Evolutionary conservation across 352 stramenopile genomes (phyloP).

Genomic region (Saprolegnia parasitica): DNA sequence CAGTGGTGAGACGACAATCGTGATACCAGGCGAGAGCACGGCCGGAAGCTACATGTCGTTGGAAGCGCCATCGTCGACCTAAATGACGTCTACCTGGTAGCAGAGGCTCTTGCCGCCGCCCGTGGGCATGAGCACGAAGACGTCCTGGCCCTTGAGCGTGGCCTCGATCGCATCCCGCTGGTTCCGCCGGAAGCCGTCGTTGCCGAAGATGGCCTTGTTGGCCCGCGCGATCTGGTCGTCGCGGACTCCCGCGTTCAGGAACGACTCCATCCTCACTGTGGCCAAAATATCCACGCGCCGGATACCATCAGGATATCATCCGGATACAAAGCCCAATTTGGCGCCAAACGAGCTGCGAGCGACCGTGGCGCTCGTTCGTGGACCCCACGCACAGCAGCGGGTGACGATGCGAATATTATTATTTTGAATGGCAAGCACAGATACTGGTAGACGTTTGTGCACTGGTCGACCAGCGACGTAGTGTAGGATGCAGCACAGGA

Average conservation of each 20-base stretch:
- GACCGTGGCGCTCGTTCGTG: too few species aligned
- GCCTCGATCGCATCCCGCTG: slow-evolving; percentile 26
- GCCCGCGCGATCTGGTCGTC: slow-evolving; percentile 23
- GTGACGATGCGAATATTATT: too few species aligned
- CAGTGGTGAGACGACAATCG: slow-evolving; percentile 29
- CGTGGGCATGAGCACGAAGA: slow-evolving; percentile 30
- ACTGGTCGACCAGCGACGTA: too few species aligned
- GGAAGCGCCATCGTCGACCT: slow-evolving; percentile 2
- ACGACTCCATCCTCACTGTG: neutral
- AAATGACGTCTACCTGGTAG: slow-evolving; percentile 22
- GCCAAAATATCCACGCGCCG: neutral
- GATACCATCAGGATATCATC: too few species aligned
- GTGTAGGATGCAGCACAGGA: too few species aligned
- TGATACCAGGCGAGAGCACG: slow-evolving; percentile 23
- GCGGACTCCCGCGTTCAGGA: neutral
- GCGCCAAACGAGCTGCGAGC: neutral
- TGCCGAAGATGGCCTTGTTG: slow-evolving; percentile 27
- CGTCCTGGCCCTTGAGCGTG: slow-evolving; percentile 21
- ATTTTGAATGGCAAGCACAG: too few species aligned
- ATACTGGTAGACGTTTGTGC: too few species aligned
- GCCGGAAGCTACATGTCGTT: slow-evolving; percentile 2
- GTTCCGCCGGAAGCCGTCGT: slow-evolving; percentile 18
- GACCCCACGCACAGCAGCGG: too few species aligned
- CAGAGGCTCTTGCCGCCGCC: slow-evolving; percentile 29
- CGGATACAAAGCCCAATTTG: neutral